These are phyloP conservation scores for Lanmaoa rubissima DNA, from an alignment of 768 basidiomycete genomes.

Conservation along the genomic window DNA sequence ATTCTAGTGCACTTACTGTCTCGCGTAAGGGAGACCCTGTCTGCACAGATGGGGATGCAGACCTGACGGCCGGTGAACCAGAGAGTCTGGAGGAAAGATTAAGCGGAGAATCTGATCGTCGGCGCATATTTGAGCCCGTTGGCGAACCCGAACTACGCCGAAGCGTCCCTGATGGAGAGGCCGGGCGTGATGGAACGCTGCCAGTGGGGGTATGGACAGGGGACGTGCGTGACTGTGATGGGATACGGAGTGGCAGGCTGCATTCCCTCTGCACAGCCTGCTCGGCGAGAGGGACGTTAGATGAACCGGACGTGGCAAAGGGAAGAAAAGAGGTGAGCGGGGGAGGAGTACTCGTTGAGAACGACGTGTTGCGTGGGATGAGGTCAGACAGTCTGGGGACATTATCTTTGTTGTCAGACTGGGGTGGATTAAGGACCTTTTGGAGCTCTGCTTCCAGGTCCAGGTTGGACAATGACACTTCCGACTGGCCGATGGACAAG, in stretches of 20 bases:
- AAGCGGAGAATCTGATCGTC: conserved; percentile 25
- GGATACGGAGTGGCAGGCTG: neutral
- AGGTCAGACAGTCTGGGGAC: conserved; percentile 26
- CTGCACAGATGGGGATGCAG: conserved; percentile 21
- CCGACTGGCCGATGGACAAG: conserved; percentile 36
- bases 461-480: conserved; percentile 35
- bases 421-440: conserved; percentile 17
- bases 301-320: conserved; percentile 20
- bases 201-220: neutral
- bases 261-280: conserved; percentile 7
- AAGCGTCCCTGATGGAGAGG: conserved; percentile 12
- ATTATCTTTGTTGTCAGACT: conserved; percentile 6
- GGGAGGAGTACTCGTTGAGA: conserved; percentile 31
- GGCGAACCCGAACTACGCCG: conserved; percentile 23
- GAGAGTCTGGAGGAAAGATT: conserved; percentile 14
- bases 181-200: neutral
- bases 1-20: conserved; percentile 19
- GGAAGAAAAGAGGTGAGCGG: conserved; percentile 19
- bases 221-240: conserved; percentile 3
- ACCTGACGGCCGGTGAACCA: conserved; percentile 19
- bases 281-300: conserved; percentile 12
- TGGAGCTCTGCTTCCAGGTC: conserved; percentile 32
- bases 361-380: conserved; percentile 21
- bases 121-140: conserved; percentile 11
- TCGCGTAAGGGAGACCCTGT: conserved; percentile 32